phyloP scores from a whole-genome alignment of 2,329 filamentous ascomycete species.

The Botryotinia globosa region DNA sequence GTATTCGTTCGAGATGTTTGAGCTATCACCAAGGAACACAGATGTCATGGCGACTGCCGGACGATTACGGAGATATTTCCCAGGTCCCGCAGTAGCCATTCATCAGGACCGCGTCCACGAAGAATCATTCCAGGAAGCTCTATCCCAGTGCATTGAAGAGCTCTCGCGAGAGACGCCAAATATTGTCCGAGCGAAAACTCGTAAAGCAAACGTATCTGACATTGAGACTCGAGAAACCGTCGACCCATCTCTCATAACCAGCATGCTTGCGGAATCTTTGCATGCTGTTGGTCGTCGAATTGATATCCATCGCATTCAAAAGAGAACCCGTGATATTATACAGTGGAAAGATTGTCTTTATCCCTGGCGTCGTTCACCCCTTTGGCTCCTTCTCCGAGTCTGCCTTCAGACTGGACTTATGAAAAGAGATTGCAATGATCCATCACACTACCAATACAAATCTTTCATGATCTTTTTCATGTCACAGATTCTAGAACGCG shows the following conservation, averaged over 20 bases:
- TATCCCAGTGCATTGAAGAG: conserved; percentile 23
- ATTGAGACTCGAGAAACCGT: conserved; percentile 49
- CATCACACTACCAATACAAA: conserved; percentile 45
- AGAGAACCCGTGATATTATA: conserved; percentile 55
- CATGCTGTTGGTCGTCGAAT: conserved; percentile 40
- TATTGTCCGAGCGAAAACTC: conserved; percentile 7
- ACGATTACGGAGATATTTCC: conserved; percentile 46
- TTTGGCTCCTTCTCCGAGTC: conserved; percentile 56
- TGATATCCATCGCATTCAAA: conserved; percentile 42
- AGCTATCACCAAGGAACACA: conserved; percentile 44
- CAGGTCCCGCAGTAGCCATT: conserved; percentile 38
- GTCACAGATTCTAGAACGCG: conserved; percentile 38
- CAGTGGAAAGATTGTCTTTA: conserved; percentile 40
- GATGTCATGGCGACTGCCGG: conserved; percentile 41
- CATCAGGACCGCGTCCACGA: not conserved
- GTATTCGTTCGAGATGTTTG: conserved; percentile 44
- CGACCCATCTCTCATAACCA: conserved; percentile 51
- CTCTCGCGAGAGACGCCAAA: conserved; percentile 22
- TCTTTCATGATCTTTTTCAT: conserved; percentile 49
- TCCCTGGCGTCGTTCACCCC: conserved; percentile 52
- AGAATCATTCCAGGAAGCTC: conserved; percentile 27
- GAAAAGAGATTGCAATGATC: not conserved
- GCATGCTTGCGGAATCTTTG: conserved; percentile 48
- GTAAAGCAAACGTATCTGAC: conserved; percentile 38
- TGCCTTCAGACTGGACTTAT: conserved; percentile 42